A percentile compares a stretch with the other conserved stretches of the same genome.
Conservation (phyloP, 352 stramenopile species). For the Blastocystis sp. region DNA sequence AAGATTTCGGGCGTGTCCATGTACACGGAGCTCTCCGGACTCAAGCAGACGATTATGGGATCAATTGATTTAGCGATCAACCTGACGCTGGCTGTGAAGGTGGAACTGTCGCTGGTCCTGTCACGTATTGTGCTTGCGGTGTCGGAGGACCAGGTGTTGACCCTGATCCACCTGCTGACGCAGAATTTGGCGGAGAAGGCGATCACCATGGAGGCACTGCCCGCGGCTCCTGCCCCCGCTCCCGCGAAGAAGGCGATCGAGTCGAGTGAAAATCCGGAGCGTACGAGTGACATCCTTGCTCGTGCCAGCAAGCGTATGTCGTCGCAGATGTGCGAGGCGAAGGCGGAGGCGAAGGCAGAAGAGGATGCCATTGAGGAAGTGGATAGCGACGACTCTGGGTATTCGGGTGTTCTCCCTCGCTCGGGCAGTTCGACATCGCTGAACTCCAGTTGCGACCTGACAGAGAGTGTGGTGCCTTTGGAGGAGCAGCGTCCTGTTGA, state of each 20-base stretch:
- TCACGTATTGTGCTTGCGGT: conserved; percentile 22
- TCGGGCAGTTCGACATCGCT: not conserved
- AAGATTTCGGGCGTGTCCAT: not conserved
- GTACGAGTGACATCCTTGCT: not conserved
- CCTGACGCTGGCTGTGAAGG: conserved; percentile 26
- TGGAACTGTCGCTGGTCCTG: not conserved
- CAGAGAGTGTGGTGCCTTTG: not conserved
- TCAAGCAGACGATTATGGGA: conserved; percentile 37
- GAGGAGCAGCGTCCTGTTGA: conserved; percentile 26
- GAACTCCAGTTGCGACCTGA: not conserved
- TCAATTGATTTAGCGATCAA: conserved; percentile 10
- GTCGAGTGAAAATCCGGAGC: not conserved
- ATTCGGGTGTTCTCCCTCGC: not conserved
- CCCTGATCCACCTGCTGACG: conserved; percentile 33
- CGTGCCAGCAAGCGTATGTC: conserved; percentile 6
- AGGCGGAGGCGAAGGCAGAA: conserved; percentile 1
- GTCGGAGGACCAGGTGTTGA: conserved; percentile 28
- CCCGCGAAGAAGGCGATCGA: not conserved
- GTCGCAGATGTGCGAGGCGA: not conserved
- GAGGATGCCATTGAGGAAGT: not conserved
- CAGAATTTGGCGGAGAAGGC: conserved; percentile 34
- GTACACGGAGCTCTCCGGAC: not conserved
- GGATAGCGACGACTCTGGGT: not conserved
- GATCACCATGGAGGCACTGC: not conserved
- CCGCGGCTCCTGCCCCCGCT: not conserved